Evolutionary conservation across 371 early-diverging fungal genomes (phyloP).

Genomic region (Haplosporangium sp.): DNA sequence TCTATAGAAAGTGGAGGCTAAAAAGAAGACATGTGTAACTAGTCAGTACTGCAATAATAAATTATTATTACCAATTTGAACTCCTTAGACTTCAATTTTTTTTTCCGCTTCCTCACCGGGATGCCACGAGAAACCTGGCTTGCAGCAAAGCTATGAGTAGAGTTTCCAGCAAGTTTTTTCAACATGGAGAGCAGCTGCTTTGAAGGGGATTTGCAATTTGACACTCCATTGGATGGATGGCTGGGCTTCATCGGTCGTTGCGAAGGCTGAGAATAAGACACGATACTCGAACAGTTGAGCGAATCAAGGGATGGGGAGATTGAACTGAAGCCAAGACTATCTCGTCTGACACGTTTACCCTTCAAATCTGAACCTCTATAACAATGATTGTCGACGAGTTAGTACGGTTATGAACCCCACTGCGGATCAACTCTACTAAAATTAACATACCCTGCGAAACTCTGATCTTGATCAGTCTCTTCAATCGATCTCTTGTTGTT

Average conservation of each 20-base stretch:
- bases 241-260: not conserved
- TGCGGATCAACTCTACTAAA: not conserved
- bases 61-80: not conserved
- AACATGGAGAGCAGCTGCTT: slow-evolving; percentile 17
- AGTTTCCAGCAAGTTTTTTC: slow-evolving; percentile 14
- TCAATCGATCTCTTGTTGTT: slow-evolving; percentile 11
- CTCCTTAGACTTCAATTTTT: not conserved
- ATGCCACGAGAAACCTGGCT: slow-evolving; percentile 45
- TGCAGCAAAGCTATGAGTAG: slow-evolving; percentile 15
- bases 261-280: slow-evolving; percentile 34
- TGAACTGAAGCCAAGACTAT: slow-evolving; percentile 4
- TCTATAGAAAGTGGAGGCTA: slow-evolving; percentile 42
- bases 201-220: not conserved
- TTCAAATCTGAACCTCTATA: slow-evolving; percentile 8
- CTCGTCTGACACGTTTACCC: slow-evolving; percentile 22
- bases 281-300: slow-evolving; percentile 31
- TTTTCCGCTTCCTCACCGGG: slow-evolving; percentile 17
- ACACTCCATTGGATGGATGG: not conserved
- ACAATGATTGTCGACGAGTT: not conserved
- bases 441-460: not conserved
- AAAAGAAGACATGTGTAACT: not conserved
- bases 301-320: slow-evolving; percentile 20
- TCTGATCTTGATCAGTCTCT: not conserved
- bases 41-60: not conserved
- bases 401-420: not conserved